Conservation (phyloP, 495 filamentous ascomycete genomes). For the Beverwykella pulmonaria region DNA sequence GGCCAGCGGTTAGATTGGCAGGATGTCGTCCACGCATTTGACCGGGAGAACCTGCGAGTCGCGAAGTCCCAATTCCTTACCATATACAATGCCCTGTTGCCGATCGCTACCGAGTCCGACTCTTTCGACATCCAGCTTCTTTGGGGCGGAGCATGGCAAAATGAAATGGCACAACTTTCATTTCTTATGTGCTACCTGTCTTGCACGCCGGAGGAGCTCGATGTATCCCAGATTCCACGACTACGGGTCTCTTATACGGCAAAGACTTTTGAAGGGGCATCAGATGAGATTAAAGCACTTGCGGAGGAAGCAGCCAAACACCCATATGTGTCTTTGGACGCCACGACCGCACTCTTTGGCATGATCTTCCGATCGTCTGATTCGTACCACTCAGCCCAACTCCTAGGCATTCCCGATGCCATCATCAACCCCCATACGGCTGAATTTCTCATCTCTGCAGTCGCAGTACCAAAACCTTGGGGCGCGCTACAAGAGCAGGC, state of each 20-base stretch:
- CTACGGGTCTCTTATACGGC: constrained; percentile 75
- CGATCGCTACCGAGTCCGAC: constrained; percentile 63
- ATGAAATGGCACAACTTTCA: constrained; percentile 82
- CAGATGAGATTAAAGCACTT: constrained; percentile 67
- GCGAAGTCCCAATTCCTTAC: constrained; percentile 76
- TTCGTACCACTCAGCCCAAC: constrained; percentile 46
- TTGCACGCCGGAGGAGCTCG: constrained; percentile 68
- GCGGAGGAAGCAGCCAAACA: constrained; percentile 78
- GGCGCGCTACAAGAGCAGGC: constrained; percentile 63
- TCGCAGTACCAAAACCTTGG: constrained; percentile 69
- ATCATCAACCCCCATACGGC: constrained; percentile 69
- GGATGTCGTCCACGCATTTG: constrained; percentile 76
- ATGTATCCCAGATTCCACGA: constrained; percentile 78
- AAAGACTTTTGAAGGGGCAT: constrained; percentile 74
- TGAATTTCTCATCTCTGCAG: constrained; percentile 78
- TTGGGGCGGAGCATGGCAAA: constrained; percentile 89
- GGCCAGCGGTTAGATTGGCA: constrained; percentile 75
- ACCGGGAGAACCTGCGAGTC: constrained; percentile 75
- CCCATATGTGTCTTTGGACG: constrained; percentile 84
- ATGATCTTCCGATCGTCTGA: constrained; percentile 54
- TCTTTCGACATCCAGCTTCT: constrained; percentile 76
- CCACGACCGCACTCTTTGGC: constrained; percentile 64
- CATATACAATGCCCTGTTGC: constrained; percentile 74
- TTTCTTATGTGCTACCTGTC: constrained; percentile 83
- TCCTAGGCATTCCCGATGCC: constrained; percentile 57